These are phyloP conservation scores for Cyclotella atomus DNA, from an alignment of 108 stramenopile genomes.

Conservation along the genomic window DNA sequence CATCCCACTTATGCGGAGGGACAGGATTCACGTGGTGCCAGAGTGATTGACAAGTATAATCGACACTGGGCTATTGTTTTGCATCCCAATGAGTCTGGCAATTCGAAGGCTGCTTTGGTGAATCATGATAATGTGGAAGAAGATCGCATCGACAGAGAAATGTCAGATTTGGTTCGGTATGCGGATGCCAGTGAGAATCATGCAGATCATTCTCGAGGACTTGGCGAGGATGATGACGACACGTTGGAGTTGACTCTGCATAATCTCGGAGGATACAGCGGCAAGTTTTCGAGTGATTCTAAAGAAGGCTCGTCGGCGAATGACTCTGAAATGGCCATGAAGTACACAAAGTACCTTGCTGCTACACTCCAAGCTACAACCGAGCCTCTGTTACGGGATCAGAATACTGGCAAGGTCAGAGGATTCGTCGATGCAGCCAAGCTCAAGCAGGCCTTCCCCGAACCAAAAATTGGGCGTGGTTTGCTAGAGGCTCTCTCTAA, in stretches of 20 bases:
- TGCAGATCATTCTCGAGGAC: constrained; percentile 80
- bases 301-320: constrained; percentile 19
- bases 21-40: constrained; percentile 62
- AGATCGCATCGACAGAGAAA: constrained; percentile 77
- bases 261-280: constrained; percentile 78
- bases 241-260: constrained; percentile 54
- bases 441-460: constrained; percentile 64
- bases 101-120: constrained; percentile 52
- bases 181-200: constrained; percentile 61
- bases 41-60: constrained; percentile 87
- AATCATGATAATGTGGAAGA: constrained; percentile 77
- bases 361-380: constrained; percentile 39
- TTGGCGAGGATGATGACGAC: constrained; percentile 65
- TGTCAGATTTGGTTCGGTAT: constrained; percentile 75
- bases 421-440: constrained; percentile 39
- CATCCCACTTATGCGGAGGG: constrained; percentile 58
- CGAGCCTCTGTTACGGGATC: constrained; percentile 27
- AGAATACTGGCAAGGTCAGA: constrained; percentile 25
- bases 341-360: constrained; percentile 64
- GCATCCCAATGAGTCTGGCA: constrained; percentile 74
- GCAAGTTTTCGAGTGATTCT: constrained; percentile 24
- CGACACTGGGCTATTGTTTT: constrained; percentile 90
- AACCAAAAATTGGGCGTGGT: constrained; percentile 66
- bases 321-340: constrained; percentile 41
- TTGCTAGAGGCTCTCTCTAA: constrained; percentile 81